A percentile compares a stretch with the other conserved stretches of the same genome.
Evolutionary conservation across 495 filamentous ascomycete species (phyloP).

Genomic region (Aspergillus cavernicola): DNA sequence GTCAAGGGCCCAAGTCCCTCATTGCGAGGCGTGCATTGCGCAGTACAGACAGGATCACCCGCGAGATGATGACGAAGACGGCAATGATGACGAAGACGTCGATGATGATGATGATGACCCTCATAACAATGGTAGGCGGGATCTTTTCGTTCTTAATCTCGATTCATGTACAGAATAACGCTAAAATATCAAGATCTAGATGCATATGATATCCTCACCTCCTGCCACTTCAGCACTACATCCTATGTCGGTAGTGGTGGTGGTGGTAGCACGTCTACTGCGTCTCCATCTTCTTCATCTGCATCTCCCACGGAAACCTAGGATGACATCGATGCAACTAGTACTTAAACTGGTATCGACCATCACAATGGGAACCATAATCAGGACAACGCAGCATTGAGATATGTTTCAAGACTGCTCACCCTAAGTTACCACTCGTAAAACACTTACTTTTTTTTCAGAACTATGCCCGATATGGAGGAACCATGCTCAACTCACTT

Average conservation of each 20-base stretch:
- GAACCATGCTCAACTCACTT: no score
- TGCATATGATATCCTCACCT: conserved; percentile 33
- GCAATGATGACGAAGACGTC: conserved; percentile 17
- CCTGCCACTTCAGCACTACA: conserved; percentile 30
- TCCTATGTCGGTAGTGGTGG: conserved; percentile 22
- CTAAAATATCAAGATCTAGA: conserved; percentile 19
- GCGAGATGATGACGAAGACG: conserved; percentile 12
- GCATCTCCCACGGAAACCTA: no score
- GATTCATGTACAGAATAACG: neutral
- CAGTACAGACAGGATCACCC: conserved; percentile 20
- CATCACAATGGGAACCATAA: no score
- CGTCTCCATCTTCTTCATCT: no score
- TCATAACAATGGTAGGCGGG: conserved; percentile 25
- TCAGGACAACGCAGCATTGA: no score
- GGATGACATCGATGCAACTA: no score
- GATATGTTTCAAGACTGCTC: no score
- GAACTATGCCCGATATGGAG: no score
- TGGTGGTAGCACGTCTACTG: no score
- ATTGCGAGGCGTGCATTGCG: conserved; percentile 37
- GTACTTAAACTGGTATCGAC: no score
- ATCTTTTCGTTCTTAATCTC: neutral
- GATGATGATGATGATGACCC: conserved; percentile 17
- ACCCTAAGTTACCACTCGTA: no score
- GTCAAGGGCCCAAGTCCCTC: conserved; percentile 26
- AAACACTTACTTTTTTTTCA: no score